phyloP scores from a whole-genome alignment of 1,284 basidiomycete genomes.

The Irpex sp. region DNA sequence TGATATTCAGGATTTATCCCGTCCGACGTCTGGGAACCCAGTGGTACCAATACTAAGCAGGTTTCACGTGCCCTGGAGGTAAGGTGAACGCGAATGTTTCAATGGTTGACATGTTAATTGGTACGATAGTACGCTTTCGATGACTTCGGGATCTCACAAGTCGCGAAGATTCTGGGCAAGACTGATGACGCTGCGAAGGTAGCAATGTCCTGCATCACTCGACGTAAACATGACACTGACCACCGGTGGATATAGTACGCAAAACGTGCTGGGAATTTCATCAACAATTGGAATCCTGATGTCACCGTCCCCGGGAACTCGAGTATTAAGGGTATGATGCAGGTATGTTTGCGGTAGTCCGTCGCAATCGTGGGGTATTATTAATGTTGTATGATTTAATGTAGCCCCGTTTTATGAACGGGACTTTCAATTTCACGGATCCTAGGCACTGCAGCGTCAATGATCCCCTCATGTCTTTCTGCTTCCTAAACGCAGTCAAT shows the following conservation, averaged over 20 bases:
- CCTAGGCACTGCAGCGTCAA: constrained; percentile 64
- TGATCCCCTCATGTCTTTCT: constrained; percentile 52
- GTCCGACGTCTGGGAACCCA: constrained; percentile 45
- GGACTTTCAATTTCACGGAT: constrained; percentile 62
- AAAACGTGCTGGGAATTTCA: constrained; percentile 52
- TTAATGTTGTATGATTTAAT: not conserved
- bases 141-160: constrained; percentile 64
- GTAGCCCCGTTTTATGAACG: constrained; percentile 55
- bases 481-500: constrained; percentile 56
- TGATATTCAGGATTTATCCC: constrained; percentile 45
- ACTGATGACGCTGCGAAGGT: constrained; percentile 47
- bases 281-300: constrained; percentile 56
- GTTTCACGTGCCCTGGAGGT: constrained; percentile 61
- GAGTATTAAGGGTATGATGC: constrained; percentile 47
- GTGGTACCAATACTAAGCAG: constrained; percentile 56
- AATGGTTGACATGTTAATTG: not conserved
- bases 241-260: constrained; percentile 37
- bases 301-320: constrained; percentile 42
- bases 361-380: not conserved
- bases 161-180: constrained; percentile 49
- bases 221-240: not conserved
- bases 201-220: constrained; percentile 6
- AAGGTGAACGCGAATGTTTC: constrained; percentile 1
- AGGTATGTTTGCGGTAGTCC: constrained; percentile 30
- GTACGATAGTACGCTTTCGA: constrained; percentile 49